Evolutionary conservation across 352 stramenopile species (phyloP).

Genomic region (Achlya hypogyna): DNA sequence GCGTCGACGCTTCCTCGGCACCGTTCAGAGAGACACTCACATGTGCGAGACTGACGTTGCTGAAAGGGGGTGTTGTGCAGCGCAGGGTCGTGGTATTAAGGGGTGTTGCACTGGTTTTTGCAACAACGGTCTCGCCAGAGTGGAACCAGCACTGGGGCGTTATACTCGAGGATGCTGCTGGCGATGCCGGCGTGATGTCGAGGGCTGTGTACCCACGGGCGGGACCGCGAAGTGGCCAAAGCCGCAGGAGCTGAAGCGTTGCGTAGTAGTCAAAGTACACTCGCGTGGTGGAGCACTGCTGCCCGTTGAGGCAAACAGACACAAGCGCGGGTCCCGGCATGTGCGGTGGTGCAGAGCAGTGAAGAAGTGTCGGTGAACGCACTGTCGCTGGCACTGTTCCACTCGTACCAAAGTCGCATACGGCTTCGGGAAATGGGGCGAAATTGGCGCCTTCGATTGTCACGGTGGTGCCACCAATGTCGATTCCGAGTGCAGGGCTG

Average conservation of each 20-base stretch:
- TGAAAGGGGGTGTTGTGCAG: neutral
- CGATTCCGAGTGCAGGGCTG: slow-evolving; percentile 27
- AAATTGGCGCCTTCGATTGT: slow-evolving; percentile 29
- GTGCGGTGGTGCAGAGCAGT: slow-evolving; percentile 28
- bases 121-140: neutral
- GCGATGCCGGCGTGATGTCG: neutral
- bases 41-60: neutral
- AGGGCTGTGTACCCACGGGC: neutral
- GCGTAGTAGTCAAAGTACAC: slow-evolving; percentile 21
- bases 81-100: neutral
- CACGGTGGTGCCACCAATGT: slow-evolving; percentile 27
- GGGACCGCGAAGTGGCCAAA: slow-evolving; percentile 17
- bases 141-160: neutral
- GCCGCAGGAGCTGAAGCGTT: slow-evolving; percentile 17
- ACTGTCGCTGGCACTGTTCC: slow-evolving; percentile 1
- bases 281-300: slow-evolving; percentile 20
- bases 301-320: slow-evolving; percentile 26
- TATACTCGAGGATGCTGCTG: neutral
- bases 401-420: slow-evolving; percentile 20
- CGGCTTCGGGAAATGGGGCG: slow-evolving; percentile 24
- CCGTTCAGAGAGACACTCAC: slow-evolving; percentile 1
- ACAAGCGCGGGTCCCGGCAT: slow-evolving; percentile 25
- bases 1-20: slow-evolving; percentile 21
- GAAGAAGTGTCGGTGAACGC: slow-evolving; percentile 27
- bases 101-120: neutral